These are phyloP conservation scores for Trichoderma koningii DNA, from an alignment of 2,329 filamentous ascomycete species.

Conservation along the genomic window DNA sequence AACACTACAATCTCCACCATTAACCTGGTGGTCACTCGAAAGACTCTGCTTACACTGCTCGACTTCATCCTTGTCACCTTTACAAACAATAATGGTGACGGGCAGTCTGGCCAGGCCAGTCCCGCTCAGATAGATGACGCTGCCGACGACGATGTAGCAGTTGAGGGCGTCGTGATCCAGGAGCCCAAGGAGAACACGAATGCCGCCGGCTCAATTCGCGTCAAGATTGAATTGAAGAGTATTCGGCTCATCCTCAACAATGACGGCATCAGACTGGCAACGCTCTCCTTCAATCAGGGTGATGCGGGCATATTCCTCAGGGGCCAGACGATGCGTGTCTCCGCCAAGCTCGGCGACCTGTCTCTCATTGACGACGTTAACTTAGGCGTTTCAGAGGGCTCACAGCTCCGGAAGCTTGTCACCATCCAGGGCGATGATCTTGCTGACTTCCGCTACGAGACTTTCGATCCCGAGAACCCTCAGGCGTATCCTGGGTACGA, in stretches of 20 bases:
- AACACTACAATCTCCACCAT: slow-evolving; percentile 92
- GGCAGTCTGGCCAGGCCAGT: slow-evolving; percentile 41
- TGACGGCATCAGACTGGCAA: slow-evolving; percentile 91
- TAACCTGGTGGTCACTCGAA: slow-evolving; percentile 90
- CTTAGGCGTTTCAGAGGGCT: slow-evolving; percentile 78
- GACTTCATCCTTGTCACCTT: slow-evolving; percentile 96
- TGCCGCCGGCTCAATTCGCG: slow-evolving; percentile 73
- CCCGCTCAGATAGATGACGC: slow-evolving; percentile 37
- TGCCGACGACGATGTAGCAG: slow-evolving; percentile 42
- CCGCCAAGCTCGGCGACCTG: slow-evolving; percentile 82
- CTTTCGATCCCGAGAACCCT: slow-evolving; percentile 72
- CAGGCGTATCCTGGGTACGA: slow-evolving; percentile 91
- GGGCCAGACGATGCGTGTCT: slow-evolving; percentile 83
- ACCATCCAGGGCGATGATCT: slow-evolving; percentile 95
- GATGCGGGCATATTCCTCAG: slow-evolving; percentile 88
- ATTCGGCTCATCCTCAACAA: slow-evolving; percentile 96
- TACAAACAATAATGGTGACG: slow-evolving; percentile 59
- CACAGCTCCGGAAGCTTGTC: slow-evolving; percentile 80
- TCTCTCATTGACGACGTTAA: slow-evolving; percentile 93
- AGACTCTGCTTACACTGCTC: slow-evolving; percentile 85
- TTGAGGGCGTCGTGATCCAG: slow-evolving; percentile 42
- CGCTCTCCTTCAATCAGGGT: slow-evolving; percentile 86
- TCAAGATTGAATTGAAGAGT: slow-evolving; percentile 91
- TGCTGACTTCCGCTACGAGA: slow-evolving; percentile 96
- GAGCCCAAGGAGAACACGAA: slow-evolving; percentile 40